Evolutionary conservation across 495 filamentous ascomycete species (phyloP).

Genomic region (Echria macrotheca): DNA sequence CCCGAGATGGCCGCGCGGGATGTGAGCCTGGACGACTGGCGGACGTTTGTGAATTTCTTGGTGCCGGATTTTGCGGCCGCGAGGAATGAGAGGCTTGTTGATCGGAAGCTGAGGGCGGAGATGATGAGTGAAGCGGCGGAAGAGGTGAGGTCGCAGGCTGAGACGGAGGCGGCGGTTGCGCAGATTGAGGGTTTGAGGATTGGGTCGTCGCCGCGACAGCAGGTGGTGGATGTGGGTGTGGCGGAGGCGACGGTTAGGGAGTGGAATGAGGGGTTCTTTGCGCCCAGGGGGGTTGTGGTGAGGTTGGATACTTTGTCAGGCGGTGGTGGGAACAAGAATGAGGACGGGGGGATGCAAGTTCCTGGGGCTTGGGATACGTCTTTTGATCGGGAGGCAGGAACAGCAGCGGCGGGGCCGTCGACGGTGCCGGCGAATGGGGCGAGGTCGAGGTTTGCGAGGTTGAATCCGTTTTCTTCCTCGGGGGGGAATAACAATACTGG

Average conservation of each 20-base stretch:
- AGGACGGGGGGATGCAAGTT: conserved; percentile 6
- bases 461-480: conserved; percentile 3
- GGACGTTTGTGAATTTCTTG: conserved; percentile 44
- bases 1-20: conserved; percentile 26
- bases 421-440: neutral
- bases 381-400: conserved; percentile 1
- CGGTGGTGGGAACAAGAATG: neutral
- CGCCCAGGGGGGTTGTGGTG: conserved; percentile 29
- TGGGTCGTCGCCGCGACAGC: no score
- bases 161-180: conserved; percentile 32
- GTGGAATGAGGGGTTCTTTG: conserved; percentile 50
- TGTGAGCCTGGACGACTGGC: conserved; percentile 42
- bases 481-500: neutral
- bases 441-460: conserved; percentile 7
- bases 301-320: no score
- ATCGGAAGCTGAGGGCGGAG: conserved; percentile 30
- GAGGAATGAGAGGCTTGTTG: conserved; percentile 29
- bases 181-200: conserved; percentile 17
- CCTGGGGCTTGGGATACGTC: conserved; percentile 23
- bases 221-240: no score
- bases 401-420: neutral
- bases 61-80: conserved; percentile 27
- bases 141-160: no score
- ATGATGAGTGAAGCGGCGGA: conserved; percentile 16
- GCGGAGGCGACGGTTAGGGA: conserved; percentile 37